These are phyloP conservation scores for Plectranthus barbatus DNA, from an alignment of 257 asterid species.

Conservation along the genomic window DNA sequence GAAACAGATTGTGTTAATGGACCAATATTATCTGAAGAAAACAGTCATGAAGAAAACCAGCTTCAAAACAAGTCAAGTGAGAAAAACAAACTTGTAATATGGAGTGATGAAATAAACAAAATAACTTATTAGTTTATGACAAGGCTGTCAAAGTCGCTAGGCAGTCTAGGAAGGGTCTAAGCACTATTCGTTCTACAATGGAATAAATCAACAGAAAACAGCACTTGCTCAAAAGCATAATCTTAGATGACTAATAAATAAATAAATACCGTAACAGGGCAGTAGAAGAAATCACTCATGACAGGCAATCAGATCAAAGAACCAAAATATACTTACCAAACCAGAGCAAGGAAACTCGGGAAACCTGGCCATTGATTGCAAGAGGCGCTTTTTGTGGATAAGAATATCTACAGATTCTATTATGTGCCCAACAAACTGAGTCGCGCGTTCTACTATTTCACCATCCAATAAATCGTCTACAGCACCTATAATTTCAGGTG, in stretches of 20 bases:
- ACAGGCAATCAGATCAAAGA: slow-evolving; percentile 13
- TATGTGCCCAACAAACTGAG: slow-evolving; percentile 41
- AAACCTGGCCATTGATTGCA: slow-evolving; percentile 50
- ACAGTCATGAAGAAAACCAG: neutral
- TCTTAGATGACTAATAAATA: neutral
- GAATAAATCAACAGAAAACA: neutral
- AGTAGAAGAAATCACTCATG: neutral
- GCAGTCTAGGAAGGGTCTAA: too few relatives aligned
- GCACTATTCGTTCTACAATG: too few relatives aligned
- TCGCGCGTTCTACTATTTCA: slow-evolving; percentile 57
- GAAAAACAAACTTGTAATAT: too few relatives aligned
- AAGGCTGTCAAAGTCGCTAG: too few relatives aligned
- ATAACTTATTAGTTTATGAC: too few relatives aligned
- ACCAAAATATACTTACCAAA: slow-evolving; percentile 46
- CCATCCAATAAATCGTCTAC: slow-evolving; percentile 40
- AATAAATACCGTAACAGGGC: neutral
- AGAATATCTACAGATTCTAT: slow-evolving; percentile 38
- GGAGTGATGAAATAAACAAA: too few relatives aligned
- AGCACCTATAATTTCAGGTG: slow-evolving; percentile 57
- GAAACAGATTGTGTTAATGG: too few relatives aligned
- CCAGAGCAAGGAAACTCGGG: slow-evolving; percentile 45
- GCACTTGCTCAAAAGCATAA: neutral
- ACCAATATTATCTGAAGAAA: too few relatives aligned
- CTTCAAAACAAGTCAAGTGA: neutral
- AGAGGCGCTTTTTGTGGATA: slow-evolving; percentile 33